These are phyloP conservation scores for Lanmaoa rubissima DNA, from an alignment of 768 basidiomycete species.

Conservation along the genomic window DNA sequence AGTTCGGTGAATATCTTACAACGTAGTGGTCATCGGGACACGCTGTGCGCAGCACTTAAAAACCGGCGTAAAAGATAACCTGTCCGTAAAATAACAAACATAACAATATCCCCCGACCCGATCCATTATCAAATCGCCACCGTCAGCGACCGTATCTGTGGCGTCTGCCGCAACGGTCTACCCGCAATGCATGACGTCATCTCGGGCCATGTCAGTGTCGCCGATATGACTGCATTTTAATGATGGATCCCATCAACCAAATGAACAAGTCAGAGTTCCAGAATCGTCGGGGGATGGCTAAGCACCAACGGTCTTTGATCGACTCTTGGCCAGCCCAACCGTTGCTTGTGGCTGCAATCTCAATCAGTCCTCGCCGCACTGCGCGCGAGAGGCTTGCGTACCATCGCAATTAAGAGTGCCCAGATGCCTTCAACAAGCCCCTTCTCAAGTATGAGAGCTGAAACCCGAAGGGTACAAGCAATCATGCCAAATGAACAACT, in stretches of 20 bases:
- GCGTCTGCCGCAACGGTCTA: neutral
- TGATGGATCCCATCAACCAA: neutral
- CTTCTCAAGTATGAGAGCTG: neutral
- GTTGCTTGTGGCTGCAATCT: too few species aligned
- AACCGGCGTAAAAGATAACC: too few species aligned
- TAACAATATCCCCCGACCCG: neutral
- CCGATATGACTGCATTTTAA: neutral
- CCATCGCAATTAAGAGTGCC: neutral
- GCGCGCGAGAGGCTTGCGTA: neutral
- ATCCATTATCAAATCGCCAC: conserved; percentile 7
- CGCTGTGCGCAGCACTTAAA: neutral
- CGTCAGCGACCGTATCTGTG: neutral
- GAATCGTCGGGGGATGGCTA: neutral
- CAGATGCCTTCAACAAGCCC: neutral
- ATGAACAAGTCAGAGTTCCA: neutral
- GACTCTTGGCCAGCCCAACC: neutral
- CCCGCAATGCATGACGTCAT: conserved; percentile 3
- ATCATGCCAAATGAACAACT: neutral
- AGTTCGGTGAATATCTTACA: neutral
- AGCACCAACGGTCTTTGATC: neutral
- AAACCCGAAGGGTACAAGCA: neutral
- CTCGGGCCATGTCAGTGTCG: neutral
- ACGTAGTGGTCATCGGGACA: too few species aligned
- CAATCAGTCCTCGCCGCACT: neutral
- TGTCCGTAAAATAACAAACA: neutral